Conservation (phyloP, 2,329 filamentous ascomycete genomes). For the Phaeosphaeria sp. region DNA sequence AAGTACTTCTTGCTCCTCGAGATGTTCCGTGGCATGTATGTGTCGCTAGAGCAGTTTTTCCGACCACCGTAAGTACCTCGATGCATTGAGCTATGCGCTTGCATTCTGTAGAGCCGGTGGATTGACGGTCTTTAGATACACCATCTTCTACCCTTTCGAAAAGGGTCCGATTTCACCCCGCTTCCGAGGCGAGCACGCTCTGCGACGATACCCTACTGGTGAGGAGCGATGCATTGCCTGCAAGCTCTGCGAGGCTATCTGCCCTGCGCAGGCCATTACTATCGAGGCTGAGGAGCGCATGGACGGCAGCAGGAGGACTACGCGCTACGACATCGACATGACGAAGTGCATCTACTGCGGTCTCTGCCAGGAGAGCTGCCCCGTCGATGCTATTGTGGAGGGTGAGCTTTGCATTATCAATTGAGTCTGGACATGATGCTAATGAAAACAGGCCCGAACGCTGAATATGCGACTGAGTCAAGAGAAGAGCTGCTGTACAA, state of each 20-base stretch:
- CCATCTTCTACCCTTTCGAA: conserved; percentile 98
- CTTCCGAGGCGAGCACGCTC: conserved; percentile 97
- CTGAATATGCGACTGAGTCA: conserved; percentile 77
- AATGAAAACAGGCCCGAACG: conserved; percentile 65
- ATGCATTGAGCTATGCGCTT: conserved; percentile 17
- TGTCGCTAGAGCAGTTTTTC: conserved; percentile 97
- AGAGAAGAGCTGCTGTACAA: conserved; percentile 97
- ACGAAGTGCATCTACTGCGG: conserved; percentile 99
- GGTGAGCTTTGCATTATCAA: conserved; percentile 53
- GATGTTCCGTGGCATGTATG: conserved; percentile 97
- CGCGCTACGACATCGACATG: conserved; percentile 99
- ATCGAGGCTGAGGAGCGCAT: conserved; percentile 98
- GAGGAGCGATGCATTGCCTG: conserved; percentile 99
- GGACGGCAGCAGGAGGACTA: conserved; percentile 93
- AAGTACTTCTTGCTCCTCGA: conserved; percentile 96
- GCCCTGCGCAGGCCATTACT: conserved; percentile 96
- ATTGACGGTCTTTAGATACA: conserved; percentile 71
- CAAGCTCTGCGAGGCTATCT: conserved; percentile 99
- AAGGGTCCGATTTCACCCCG: conserved; percentile 98
- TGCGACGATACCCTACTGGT: conserved; percentile 93
- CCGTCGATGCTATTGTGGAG: conserved; percentile 92
- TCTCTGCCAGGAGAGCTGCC: conserved; percentile 98
- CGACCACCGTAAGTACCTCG: conserved; percentile 79
- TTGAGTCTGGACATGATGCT: conserved; percentile 5
- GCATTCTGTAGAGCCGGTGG: conserved; percentile 4